Base-by-base conservation (phyloP, 2,329 filamentous ascomycete species). In the Cladosporium sp. region DNA sequence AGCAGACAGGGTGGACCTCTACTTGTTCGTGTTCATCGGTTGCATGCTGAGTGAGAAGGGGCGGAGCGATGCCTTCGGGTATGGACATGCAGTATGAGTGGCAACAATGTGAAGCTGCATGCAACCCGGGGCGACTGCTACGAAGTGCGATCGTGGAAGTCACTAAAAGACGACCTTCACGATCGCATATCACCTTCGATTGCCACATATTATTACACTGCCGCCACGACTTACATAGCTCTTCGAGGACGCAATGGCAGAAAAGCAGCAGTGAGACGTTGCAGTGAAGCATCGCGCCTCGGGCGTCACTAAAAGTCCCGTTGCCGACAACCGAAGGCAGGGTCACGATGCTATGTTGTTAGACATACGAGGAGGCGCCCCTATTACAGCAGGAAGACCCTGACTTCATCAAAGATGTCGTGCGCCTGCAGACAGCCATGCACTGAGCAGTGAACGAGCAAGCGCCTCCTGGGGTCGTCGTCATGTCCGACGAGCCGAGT, bases 401-500 rank as follows among this genome's bases (percentile, higher is more conserved):
- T 37, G 24, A 37, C 32, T n/a, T 32, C 36, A 20, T 40, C 50
- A 54, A 55, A 9, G 24, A 55, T 55, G 52, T 55, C 52, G 52
- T 55, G 52, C 52, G 40, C 22, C 40, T 55, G 40, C 52, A 47
- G 40, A 44, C 17, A 34, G 44, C 25, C 9, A n/a, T 39, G 36
- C 15, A 39, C 15, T n/a, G 36, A 19, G 45, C 28, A 44, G 19
- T 34, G 36, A 32, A 53, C 50, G 36, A 40, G 37, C 40, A 55
- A 40, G 51, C 25, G 51, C 51, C 37, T n/a, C 32, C 39, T 20
- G 13, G 37, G 36, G 36, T 53, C 52, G 52, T 55, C 40, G 34
- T 55, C 51, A 25, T 47, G 52, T 47, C 40, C 19, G 25, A n/a
- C 40, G 52, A 47, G 52, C 40, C 40, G 52, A 55, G 52, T 48